Evolutionary conservation across 2,329 filamentous ascomycete species (phyloP).

Genomic region (Emericellopsis cladophorae): DNA sequence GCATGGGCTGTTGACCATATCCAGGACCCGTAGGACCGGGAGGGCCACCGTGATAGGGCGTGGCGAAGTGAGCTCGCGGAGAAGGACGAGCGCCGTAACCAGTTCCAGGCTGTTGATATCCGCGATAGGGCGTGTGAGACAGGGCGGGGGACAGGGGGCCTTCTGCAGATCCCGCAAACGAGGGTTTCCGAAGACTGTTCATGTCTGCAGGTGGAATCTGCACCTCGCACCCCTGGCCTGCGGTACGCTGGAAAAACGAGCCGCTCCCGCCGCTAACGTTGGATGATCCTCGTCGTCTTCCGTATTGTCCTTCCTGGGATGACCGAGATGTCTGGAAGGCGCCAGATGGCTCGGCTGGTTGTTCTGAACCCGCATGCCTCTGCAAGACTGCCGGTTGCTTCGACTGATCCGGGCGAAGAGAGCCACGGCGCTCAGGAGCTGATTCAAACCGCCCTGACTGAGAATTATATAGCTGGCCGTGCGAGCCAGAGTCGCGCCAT

Average conservation of each 20-base stretch:
- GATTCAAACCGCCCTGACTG: constrained; percentile 89
- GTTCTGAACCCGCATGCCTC: constrained; percentile 50
- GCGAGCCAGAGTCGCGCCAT: constrained; percentile 60
- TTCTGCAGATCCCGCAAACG: constrained; percentile 36
- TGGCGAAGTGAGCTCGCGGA: constrained; percentile 26
- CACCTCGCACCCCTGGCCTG: constrained; percentile 29
- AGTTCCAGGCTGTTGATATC: constrained; percentile 11
- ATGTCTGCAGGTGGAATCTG: constrained; percentile 28
- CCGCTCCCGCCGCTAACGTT: constrained; percentile 83
- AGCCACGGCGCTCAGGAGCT: constrained; percentile 63
- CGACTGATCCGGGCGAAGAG: constrained; percentile 54
- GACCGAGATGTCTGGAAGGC: constrained; percentile 73
- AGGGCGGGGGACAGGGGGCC: constrained; percentile 31
- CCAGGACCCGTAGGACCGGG: neutral
- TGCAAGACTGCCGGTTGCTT: constrained; percentile 72
- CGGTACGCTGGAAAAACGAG: constrained; percentile 44
- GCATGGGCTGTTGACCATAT: constrained; percentile 2
- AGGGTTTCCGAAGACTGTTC: constrained; percentile 30
- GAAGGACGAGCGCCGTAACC: constrained; percentile 23
- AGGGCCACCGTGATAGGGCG: constrained; percentile 17
- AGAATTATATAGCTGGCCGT: constrained; percentile 84
- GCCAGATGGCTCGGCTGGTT: constrained; percentile 69
- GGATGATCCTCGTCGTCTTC: constrained; percentile 73
- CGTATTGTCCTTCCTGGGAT: constrained; percentile 54
- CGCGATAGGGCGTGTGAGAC: constrained; percentile 10